These are phyloP conservation scores for Sclerotinia minor DNA, from an alignment of 2,329 filamentous ascomycete species.

Conservation along the genomic window DNA sequence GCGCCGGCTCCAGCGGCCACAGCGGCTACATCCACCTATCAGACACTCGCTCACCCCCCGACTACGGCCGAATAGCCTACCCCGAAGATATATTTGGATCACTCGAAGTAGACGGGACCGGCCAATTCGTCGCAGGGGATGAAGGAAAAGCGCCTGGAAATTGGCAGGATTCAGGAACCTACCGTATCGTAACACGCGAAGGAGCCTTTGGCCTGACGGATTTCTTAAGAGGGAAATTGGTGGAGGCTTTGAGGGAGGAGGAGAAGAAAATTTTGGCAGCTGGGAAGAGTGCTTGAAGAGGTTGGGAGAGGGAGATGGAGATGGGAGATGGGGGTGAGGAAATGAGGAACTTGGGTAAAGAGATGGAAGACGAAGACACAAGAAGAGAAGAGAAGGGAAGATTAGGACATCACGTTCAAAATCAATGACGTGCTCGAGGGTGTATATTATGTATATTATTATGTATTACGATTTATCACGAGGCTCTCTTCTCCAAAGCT, in stretches of 20 bases:
- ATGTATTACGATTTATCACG: constrained; percentile 12
- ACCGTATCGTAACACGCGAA: constrained; percentile 63
- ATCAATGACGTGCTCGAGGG: background rate
- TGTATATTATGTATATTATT: constrained; percentile 14
- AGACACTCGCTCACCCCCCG: constrained; percentile 62
- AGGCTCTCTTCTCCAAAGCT: background rate
- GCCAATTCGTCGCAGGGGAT: constrained; percentile 47
- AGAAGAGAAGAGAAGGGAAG: too few relatives aligned
- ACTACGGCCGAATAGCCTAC: constrained; percentile 67
- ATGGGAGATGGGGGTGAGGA: too few relatives aligned
- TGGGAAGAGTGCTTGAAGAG: constrained; percentile 27
- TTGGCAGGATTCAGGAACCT: constrained; percentile 61
- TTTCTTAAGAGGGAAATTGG: constrained; percentile 55
- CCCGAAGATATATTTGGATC: constrained; percentile 71
- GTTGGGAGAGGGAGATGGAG: too few relatives aligned
- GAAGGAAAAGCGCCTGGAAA: constrained; percentile 44
- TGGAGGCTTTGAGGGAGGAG: constrained; percentile 54
- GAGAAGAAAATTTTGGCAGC: constrained; percentile 43
- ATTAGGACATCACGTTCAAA: background rate
- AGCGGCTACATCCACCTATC: constrained; percentile 67
- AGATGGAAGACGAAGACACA: too few relatives aligned
- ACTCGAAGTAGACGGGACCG: constrained; percentile 60
- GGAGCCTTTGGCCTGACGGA: constrained; percentile 60
- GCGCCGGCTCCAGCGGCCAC: constrained; percentile 58
- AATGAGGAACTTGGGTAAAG: background rate